These are phyloP conservation scores for Naegleria lovaniensis DNA, from an alignment of 208 protist species.

Conservation along the genomic window DNA sequence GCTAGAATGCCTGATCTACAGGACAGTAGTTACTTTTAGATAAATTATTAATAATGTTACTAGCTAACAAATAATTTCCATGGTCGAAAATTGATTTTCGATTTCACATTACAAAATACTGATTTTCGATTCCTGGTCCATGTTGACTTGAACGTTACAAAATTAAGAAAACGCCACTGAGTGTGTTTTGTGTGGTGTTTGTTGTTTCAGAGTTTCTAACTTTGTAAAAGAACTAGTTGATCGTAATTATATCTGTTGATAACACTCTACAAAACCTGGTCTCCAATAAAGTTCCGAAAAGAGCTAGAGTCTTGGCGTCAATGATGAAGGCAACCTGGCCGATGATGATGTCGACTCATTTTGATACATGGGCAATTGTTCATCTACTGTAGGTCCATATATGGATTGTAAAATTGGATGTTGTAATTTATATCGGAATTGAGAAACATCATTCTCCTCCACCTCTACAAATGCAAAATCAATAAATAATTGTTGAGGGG, in stretches of 20 bases:
- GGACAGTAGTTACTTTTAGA: background rate
- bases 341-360: background rate
- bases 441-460: slow-evolving; percentile 16
- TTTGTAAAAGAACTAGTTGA: no score
- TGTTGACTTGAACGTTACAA: no score
- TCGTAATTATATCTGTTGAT: no score
- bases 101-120: no score
- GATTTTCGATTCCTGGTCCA: no score
- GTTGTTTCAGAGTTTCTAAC: no score
- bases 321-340: background rate
- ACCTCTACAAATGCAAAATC: slow-evolving; percentile 28
- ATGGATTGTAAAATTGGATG: slow-evolving; percentile 17
- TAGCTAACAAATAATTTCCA: no score
- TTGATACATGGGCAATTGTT: background rate
- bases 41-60: no score
- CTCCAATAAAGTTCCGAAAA: background rate
- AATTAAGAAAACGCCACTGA: no score
- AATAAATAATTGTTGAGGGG: slow-evolving; percentile 24
- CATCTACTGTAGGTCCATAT: background rate
- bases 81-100: no score
- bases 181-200: no score
- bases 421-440: slow-evolving; percentile 14
- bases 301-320: background rate
- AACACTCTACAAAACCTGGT: no score
- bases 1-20: background rate